Base-by-base conservation (phyloP, 2,329 filamentous ascomycete species). In the Rosellinia necatrix region DNA sequence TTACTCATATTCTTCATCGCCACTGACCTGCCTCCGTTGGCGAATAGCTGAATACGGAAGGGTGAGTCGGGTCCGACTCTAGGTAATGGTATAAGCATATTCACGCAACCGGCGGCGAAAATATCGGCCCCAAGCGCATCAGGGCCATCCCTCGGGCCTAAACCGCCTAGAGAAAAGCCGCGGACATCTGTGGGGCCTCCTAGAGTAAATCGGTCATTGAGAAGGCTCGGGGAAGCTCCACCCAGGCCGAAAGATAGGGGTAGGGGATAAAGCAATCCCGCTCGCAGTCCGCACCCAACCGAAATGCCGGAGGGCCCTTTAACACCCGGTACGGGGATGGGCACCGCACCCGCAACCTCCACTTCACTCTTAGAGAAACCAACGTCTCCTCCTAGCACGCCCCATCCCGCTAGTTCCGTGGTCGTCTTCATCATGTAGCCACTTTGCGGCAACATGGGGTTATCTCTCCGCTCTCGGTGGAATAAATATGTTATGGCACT, bases 191-290 rank as follows among this genome's bases (percentile, higher is more conserved):
- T 96, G 3, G 94, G 93, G 0, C 94, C 94, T 38, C 94, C 94
- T 27, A 99, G 89, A 68, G 92, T 86, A 77, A 99, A 99, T 40
- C 94, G 91, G 72, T 99, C 94, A 70, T 96, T 97, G 68, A 97
- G 83, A 25, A 91, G 86, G 63, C 90, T 96, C 4, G 88, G 84
- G 21, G 82, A 78, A 0, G 87, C 81, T 44, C 77, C 76, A 15
- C 74, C 67, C 49, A 80, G 66, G 13, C 76, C 72, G 64, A 80
- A 83, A 6, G 85, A 85, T 6, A 89, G 76, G 1, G 90, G 82
- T 13, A 99, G 78, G 1, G 94, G 94, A 70, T 89, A 96, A 7
- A 99, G 79, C 44, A 96, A 71, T 30, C 94, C 94, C 17, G 89
- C 84, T 48, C 93, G 84, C 52, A 97, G 76, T 12, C 92, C 90